phyloP scores from a whole-genome alignment of 2,329 filamentous ascomycete species.

The Aspergillaceae sp. region DNA sequence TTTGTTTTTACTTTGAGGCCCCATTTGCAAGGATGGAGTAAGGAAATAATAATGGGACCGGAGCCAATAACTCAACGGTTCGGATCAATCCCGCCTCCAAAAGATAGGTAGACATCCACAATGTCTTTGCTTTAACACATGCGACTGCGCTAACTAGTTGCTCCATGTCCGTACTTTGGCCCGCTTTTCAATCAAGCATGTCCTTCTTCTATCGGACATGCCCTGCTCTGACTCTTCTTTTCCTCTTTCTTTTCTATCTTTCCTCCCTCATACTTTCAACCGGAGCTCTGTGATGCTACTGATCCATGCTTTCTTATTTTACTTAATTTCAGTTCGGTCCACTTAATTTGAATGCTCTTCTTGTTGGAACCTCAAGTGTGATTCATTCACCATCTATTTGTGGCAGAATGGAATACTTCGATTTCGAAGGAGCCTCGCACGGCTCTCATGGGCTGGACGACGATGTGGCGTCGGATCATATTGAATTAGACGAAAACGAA shows the following conservation, averaged over 20 bases:
- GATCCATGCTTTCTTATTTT: too few relatives aligned
- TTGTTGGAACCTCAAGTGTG: too few relatives aligned
- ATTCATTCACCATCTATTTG: neutral
- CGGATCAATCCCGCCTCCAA: conserved; percentile 4
- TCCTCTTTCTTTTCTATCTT: conserved; percentile 1
- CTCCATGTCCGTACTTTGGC: conserved; percentile 6
- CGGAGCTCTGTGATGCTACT: too few relatives aligned
- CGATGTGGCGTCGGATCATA: conserved; percentile 31
- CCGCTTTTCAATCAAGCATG: conserved; percentile 6
- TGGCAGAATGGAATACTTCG: conserved; percentile 39
- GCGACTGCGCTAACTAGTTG: neutral
- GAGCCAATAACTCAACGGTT: neutral
- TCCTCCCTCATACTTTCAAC: too few relatives aligned
- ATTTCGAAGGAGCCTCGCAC: conserved; percentile 39
- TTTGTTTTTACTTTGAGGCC: neutral
- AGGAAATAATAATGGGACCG: neutral
- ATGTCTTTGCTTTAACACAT: too few relatives aligned
- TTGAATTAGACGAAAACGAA: conserved; percentile 32
- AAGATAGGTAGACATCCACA: conserved; percentile 6
- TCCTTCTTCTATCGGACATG: too few relatives aligned
- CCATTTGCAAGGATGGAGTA: neutral
- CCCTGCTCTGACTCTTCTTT: conserved; percentile 10
- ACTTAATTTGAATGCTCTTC: too few relatives aligned
- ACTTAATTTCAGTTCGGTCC: neutral
- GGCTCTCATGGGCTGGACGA: conserved; percentile 29